Evolutionary conservation across 345 rosid species (phyloP).

Genomic region (Gossypium stocksii): DNA sequence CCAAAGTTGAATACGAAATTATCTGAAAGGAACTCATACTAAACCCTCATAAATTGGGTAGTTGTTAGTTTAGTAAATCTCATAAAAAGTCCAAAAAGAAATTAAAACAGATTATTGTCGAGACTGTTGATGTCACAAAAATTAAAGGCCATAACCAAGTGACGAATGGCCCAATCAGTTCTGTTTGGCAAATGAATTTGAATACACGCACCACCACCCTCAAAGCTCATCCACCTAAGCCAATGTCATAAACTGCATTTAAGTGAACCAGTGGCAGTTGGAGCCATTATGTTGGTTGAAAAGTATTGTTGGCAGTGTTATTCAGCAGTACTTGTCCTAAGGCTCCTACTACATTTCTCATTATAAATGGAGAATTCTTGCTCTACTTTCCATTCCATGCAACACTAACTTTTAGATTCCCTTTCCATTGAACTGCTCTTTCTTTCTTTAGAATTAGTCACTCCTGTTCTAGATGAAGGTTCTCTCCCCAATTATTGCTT

Average conservation of each 20-base stretch:
- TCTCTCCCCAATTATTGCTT: constrained; percentile 26
- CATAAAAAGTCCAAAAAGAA: constrained; percentile 12
- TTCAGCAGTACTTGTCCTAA: neutral
- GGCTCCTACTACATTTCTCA: neutral
- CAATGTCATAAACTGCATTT: constrained; percentile 21
- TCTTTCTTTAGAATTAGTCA: neutral
- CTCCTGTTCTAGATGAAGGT: constrained; percentile 27
- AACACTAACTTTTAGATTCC: neutral
- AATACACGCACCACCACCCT: neutral
- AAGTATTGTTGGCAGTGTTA: neutral
- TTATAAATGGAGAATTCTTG: constrained; percentile 21
- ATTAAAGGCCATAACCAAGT: neutral
- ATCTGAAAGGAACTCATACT: constrained; percentile 2
- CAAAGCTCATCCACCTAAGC: constrained; percentile 17
- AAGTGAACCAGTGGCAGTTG: constrained; percentile 38
- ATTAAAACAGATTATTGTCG: neutral
- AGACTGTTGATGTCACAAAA: neutral
- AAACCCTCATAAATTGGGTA: constrained; percentile 33
- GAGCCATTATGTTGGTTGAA: constrained; percentile 19
- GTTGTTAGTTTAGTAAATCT: constrained; percentile 23
- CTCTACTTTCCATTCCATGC: constrained; percentile 16
- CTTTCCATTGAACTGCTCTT: neutral
- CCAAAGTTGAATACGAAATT: neutral
- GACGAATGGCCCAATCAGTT: neutral
- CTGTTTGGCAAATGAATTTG: neutral